phyloP scores from a whole-genome alignment of 805 yeast genomes.

The Saccharomycopsis oosterbeekiorum region DNA sequence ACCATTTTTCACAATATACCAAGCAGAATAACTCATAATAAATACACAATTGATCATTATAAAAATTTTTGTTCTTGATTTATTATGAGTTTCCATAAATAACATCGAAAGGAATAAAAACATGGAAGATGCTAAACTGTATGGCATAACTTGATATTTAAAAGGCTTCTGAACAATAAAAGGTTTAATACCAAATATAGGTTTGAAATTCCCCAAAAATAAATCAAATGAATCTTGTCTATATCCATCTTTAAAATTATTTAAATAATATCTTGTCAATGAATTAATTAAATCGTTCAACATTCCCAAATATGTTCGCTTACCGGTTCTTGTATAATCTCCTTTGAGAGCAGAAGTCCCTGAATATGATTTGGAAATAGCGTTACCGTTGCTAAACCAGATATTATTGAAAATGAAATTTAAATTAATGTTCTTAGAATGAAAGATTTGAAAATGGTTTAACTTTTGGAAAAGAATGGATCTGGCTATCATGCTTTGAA shows the following conservation, averaged over 20 bases:
- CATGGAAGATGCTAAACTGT: conserved; percentile 64
- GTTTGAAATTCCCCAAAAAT: conserved; percentile 59
- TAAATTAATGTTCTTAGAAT: background rate
- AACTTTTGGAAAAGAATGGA: conserved; percentile 7
- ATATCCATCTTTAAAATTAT: conserved; percentile 80
- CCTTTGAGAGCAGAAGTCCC: conserved; percentile 97
- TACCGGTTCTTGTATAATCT: conserved; percentile 91
- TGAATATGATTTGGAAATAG: conserved; percentile 79
- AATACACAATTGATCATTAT: conserved; percentile 11
- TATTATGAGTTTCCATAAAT: conserved; percentile 10
- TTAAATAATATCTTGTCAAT: conserved; percentile 71
- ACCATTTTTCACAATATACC: conserved; percentile 48
- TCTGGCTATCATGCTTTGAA: conserved; percentile 24
- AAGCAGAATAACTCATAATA: conserved; percentile 26
- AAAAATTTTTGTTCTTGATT: conserved; percentile 8
- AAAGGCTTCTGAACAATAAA: conserved; percentile 58
- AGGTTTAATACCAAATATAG: conserved; percentile 32
- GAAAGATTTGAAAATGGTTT: background rate
- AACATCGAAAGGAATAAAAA: conserved; percentile 28
- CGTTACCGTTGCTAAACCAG: conserved; percentile 98
- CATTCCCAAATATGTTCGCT: conserved; percentile 79
- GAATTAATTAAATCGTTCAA: conserved; percentile 77
- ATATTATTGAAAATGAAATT: conserved; percentile 56
- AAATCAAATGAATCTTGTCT: conserved; percentile 92
- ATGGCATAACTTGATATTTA: conserved; percentile 68